Percentiles rank a stretch among this genome's conserved stretches.
Evolutionary conservation across 208 protist species (phyloP).

Genomic region (Trypanosoma lewisi): DNA sequence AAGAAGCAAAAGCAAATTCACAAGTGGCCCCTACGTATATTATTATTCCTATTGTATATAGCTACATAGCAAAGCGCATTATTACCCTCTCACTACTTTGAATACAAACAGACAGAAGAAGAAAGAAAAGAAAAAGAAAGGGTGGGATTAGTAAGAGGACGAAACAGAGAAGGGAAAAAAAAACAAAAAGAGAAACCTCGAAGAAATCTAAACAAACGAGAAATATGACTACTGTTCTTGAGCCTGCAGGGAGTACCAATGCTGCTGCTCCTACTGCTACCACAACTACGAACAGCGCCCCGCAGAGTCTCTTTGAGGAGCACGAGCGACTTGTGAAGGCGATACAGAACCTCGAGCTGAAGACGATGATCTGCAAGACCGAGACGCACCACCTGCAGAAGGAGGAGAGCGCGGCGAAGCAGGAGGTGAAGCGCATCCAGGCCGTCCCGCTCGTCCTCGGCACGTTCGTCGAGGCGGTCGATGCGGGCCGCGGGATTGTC

Average conservation of each 20-base stretch:
- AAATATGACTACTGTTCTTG: conserved; percentile 15
- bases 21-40: too few relatives aligned
- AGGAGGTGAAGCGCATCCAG: conserved; percentile 98
- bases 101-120: neutral
- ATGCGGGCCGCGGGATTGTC: conserved; percentile 95
- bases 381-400: conserved; percentile 88
- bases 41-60: neutral
- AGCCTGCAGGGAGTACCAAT: conserved; percentile 8
- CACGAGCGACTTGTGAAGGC: conserved; percentile 67
- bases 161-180: neutral
- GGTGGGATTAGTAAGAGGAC: neutral
- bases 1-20: neutral
- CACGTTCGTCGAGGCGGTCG: conserved; percentile 99
- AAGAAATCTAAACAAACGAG: neutral
- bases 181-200: neutral
- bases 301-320: conserved; percentile 66
- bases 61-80: neutral
- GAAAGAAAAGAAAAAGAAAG: conserved; percentile 1
- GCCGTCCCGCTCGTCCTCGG: conserved; percentile 99
- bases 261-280: neutral
- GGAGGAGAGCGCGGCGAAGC: conserved; percentile 88
- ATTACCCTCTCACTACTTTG: too few relatives aligned
- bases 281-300: too few relatives aligned
- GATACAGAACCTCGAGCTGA: conserved; percentile 81
- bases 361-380: conserved; percentile 88